A percentile compares a stretch with the other conserved stretches of the same genome.
These are phyloP conservation scores for Apiotrichum porosum DNA, from an alignment of 1,284 basidiomycete genomes.

Conservation along the genomic window DNA sequence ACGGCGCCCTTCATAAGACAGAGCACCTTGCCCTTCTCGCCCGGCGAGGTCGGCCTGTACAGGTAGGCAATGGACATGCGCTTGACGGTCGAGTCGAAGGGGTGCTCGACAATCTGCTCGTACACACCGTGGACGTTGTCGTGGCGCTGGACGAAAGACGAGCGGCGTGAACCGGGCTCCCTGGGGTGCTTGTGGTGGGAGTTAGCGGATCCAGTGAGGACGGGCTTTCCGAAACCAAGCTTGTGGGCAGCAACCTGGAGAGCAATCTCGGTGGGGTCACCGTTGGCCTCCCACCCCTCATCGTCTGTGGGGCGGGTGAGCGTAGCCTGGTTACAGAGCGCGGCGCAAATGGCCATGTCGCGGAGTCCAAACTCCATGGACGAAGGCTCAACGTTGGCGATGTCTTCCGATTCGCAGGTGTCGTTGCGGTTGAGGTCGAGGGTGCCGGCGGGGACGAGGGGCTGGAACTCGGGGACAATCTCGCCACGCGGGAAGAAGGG, in stretches of 20 bases:
- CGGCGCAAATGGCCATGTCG: constrained; percentile 49
- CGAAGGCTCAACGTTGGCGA: constrained; percentile 32
- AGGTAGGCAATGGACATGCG: constrained; percentile 57
- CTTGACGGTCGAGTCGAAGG: constrained; percentile 62
- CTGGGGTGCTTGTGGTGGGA: constrained; percentile 7
- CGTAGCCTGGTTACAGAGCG: constrained; percentile 53
- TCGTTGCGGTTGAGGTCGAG: constrained; percentile 23
- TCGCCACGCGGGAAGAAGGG: constrained; percentile 50
- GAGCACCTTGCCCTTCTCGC: constrained; percentile 14
- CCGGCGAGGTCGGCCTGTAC: constrained; percentile 18
- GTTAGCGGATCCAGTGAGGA: constrained; percentile 37
- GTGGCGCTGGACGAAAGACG: constrained; percentile 4
- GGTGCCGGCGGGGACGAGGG: constrained; percentile 14
- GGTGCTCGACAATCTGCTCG: constrained; percentile 51
- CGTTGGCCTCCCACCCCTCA: constrained; percentile 61
- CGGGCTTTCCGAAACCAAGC: constrained; percentile 48
- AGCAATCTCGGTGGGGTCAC: constrained; percentile 65
- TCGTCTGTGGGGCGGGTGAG: constrained; percentile 41
- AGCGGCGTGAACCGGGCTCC: constrained; percentile 8
- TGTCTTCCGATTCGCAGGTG: constrained; percentile 15
- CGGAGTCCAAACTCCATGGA: constrained; percentile 36
- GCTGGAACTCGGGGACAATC: constrained; percentile 24
- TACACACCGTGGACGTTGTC: constrained; percentile 33
- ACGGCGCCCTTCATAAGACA: constrained; percentile 60
- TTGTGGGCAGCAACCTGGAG: constrained; percentile 62